These are phyloP conservation scores for Calonectria honghensis DNA, from an alignment of 2,329 filamentous ascomycete species.

Conservation along the genomic window DNA sequence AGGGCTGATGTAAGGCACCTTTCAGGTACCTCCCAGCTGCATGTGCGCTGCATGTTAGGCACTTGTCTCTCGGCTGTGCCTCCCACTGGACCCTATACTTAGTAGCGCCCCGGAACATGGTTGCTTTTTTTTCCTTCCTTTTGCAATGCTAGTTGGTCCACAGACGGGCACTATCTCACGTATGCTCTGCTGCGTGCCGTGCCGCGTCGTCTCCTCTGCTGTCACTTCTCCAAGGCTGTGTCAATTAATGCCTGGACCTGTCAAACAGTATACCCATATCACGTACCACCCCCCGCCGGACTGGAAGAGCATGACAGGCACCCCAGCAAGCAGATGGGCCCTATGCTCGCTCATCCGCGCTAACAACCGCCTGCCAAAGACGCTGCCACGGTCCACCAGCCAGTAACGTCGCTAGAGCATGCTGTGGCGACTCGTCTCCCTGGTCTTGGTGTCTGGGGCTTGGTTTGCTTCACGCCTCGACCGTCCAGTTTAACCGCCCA, in stretches of 20 bases:
- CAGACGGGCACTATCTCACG: slow-evolving; percentile 2
- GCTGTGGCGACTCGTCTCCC: slow-evolving; percentile 40
- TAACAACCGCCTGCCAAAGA: slow-evolving; percentile 49
- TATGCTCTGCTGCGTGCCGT: slow-evolving; percentile 19
- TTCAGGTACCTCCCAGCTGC: slow-evolving; percentile 26
- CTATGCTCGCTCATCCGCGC: slow-evolving; percentile 41
- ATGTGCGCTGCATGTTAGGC: slow-evolving; percentile 31
- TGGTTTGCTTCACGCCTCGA: slow-evolving; percentile 49
- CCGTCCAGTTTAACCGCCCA: slow-evolving; percentile 25
- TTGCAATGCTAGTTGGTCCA: not conserved
- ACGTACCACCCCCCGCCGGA: slow-evolving; percentile 5
- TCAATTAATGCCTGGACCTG: slow-evolving; percentile 1
- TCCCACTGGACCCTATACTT: slow-evolving; percentile 28
- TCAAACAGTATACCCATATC: slow-evolving; percentile 13
- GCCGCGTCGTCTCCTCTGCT: not conserved
- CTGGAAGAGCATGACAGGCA: slow-evolving; percentile 5
- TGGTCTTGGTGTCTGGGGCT: slow-evolving; percentile 45
- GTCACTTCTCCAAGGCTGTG: not conserved
- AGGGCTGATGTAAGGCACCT: slow-evolving; percentile 21
- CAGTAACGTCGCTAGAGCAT: slow-evolving; percentile 50
- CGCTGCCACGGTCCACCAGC: slow-evolving; percentile 35
- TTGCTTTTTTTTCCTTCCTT: slow-evolving; percentile 22
- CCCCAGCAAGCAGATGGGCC: slow-evolving; percentile 10
- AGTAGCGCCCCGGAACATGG: slow-evolving; percentile 5
- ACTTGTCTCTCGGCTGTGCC: slow-evolving; percentile 22